Conservation (phyloP, 2,329 filamentous ascomycete species). For the Epichloe baconii region DNA sequence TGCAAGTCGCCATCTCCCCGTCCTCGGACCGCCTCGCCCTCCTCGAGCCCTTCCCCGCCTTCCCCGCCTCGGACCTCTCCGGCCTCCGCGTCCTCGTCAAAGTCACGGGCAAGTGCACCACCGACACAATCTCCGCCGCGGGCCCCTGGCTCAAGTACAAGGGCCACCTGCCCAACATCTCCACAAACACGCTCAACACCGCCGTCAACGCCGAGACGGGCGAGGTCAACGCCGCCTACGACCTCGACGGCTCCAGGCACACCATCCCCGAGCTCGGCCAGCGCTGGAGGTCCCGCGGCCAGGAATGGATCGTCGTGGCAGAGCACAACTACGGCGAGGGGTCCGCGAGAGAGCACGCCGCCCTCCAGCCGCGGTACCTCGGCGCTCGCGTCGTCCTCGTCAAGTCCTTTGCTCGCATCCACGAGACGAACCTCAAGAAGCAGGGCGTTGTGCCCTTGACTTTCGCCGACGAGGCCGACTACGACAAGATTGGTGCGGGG, state of each 20-base stretch:
- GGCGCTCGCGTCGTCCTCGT: slow-evolving; percentile 72
- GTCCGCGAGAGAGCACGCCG: slow-evolving; percentile 78
- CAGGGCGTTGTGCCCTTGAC: slow-evolving; percentile 93
- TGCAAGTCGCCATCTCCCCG: slow-evolving; percentile 67
- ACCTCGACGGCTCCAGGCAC: slow-evolving; percentile 59
- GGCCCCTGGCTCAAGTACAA: slow-evolving; percentile 99
- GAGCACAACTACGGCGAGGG: slow-evolving; percentile 97
- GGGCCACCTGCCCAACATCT: slow-evolving; percentile 95
- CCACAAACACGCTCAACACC: slow-evolving; percentile 91
- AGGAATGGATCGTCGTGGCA: slow-evolving; percentile 85
- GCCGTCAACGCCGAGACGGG: slow-evolving; percentile 85
- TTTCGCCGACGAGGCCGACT: slow-evolving; percentile 78
- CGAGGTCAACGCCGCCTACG: slow-evolving; percentile 86
- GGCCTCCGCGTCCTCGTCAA: slow-evolving; percentile 85
- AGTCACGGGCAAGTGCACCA: slow-evolving; percentile 95
- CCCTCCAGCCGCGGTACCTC: slow-evolving; percentile 80
- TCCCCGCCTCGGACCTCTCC: slow-evolving; percentile 62
- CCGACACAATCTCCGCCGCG: slow-evolving; percentile 94
- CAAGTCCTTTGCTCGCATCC: slow-evolving; percentile 83
- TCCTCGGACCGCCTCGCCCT: slow-evolving; percentile 83
- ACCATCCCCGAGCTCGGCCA: slow-evolving; percentile 81
- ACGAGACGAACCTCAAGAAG: slow-evolving; percentile 95
- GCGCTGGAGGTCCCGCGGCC: slow-evolving; percentile 63
- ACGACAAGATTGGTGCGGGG: slow-evolving; percentile 69
- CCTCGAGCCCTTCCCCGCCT: slow-evolving; percentile 79